Evolutionary conservation across 306 rosid genomes (phyloP).

Genomic region (Herpetospermum pedunculosum): DNA sequence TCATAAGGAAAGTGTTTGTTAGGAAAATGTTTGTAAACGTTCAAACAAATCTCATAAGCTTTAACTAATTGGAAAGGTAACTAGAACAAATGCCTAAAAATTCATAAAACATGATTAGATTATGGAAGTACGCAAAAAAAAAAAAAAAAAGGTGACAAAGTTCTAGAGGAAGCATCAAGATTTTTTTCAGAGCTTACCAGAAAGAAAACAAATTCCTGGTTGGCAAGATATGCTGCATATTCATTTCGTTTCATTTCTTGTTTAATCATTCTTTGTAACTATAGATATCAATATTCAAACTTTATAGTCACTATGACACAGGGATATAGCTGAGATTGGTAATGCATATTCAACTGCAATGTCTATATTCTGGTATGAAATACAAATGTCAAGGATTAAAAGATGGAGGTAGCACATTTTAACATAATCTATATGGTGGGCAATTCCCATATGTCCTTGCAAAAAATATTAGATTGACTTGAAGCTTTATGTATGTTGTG

Average conservation of each 20-base stretch:
- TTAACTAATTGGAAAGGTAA: constrained; percentile 64
- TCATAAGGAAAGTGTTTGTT: too few relatives aligned
- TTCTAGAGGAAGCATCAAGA: neutral
- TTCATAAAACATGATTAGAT: constrained; percentile 14
- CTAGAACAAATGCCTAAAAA: constrained; percentile 65
- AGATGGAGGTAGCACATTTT: neutral
- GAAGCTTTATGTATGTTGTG: neutral
- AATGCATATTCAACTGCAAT: constrained; percentile 5
- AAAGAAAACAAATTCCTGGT: constrained; percentile 59
- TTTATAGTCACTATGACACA: neutral
- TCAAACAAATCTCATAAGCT: too few relatives aligned
- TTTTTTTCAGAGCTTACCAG: constrained; percentile 39
- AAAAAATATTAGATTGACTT: neutral
- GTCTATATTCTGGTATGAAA: neutral
- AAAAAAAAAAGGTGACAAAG: neutral
- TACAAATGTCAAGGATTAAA: neutral
- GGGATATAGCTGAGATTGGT: neutral
- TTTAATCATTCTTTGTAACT: constrained; percentile 69
- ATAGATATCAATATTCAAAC: constrained; percentile 12
- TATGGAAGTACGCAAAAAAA: neutral
- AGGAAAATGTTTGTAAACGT: too few relatives aligned
- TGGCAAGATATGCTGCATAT: constrained; percentile 44
- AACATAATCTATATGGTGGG: neutral
- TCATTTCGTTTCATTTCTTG: constrained; percentile 51
- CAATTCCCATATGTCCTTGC: neutral